These are phyloP conservation scores for Butyriboletus loyo DNA, from an alignment of 768 basidiomycete species.

Conservation along the genomic window DNA sequence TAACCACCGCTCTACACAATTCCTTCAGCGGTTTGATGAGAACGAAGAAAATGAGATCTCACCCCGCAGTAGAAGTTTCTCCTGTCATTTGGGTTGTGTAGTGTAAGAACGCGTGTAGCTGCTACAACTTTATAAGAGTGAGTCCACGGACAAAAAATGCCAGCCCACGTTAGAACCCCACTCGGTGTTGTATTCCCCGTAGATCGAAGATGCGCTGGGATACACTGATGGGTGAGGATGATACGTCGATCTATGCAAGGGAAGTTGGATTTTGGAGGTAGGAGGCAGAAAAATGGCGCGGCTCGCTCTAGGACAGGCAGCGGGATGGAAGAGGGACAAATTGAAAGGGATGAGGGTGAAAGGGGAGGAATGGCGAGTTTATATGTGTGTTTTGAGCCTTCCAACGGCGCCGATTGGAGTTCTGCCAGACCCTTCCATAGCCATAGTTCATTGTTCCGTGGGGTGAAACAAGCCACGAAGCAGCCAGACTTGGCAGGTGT, in stretches of 20 bases:
- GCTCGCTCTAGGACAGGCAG: no score
- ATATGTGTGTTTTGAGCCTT: background rate
- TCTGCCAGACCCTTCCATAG: no score
- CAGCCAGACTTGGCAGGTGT: background rate
- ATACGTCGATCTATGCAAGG: background rate
- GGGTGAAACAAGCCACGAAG: no score
- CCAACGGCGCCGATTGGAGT: slow-evolving; percentile 14
- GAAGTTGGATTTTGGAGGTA: background rate
- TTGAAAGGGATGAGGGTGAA: no score
- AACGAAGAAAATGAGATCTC: background rate
- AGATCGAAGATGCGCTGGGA: rapidly evolving
- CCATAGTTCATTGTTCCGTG: no score
- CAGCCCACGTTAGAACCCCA: slow-evolving; percentile 9
- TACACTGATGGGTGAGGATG: background rate
- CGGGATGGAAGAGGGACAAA: no score
- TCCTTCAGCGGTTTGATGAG: background rate
- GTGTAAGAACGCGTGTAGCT: background rate
- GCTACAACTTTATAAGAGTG: background rate
- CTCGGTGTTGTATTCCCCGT: background rate
- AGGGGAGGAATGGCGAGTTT: no score
- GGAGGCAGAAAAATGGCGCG: no score
- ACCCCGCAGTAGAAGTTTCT: background rate
- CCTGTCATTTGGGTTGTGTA: background rate
- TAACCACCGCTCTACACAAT: background rate
- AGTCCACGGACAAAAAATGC: no score